Evolutionary conservation across 768 basidiomycete genomes (phyloP), one percentile per base, ranked within the genome.

Genomic region (Russula foetens): DNA sequence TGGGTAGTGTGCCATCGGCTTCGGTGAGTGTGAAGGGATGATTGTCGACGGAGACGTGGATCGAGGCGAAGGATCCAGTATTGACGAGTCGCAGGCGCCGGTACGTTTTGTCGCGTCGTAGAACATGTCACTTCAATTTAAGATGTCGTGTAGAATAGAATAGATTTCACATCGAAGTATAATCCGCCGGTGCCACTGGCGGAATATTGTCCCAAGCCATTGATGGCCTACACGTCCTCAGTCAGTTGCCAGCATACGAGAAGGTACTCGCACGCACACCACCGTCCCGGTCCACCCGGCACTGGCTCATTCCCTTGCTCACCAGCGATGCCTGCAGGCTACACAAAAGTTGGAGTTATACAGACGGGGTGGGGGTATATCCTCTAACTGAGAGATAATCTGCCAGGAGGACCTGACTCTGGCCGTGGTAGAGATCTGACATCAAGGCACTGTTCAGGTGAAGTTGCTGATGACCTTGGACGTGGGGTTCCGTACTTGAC

Each of bases 41-140:
- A 11, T 61, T 64, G 54, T 81, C 80, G 49, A 82, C 69, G 14
- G 75, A 75, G 69, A 81, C 77, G 38, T 73, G 67, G 46, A 78
- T 72, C 33, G 75, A 70, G 7, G 78, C 76, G 68, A 82, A 78
- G 6, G 78, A 72, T 33, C 76, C 81, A 41, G 76, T 69, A 71
- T 82, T 76, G 59, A 79, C 69, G 41, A 82, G 63, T 47, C 81
- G 79, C 24, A 82, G 67, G 53, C 81, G n/a, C n/a, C n/a, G 81
- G 62, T 80, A 80, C 24, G 69, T 65, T 41, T 70, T 68, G 63
- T 73, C 70, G 24, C 73, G 68, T 53, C 75, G 66, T 53, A 79
- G 62, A 50, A 68, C 21, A 64, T 44, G 12, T 23, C 14, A 53
- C 4, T 69, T 28, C 17, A 62, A 29, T 62, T 66, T 48, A 52